A percentile compares a stretch with the other conserved stretches of the same genome.
Evolutionary conservation across 108 stramenopile genomes (phyloP).

Genomic region (Heterococcus sp.): DNA sequence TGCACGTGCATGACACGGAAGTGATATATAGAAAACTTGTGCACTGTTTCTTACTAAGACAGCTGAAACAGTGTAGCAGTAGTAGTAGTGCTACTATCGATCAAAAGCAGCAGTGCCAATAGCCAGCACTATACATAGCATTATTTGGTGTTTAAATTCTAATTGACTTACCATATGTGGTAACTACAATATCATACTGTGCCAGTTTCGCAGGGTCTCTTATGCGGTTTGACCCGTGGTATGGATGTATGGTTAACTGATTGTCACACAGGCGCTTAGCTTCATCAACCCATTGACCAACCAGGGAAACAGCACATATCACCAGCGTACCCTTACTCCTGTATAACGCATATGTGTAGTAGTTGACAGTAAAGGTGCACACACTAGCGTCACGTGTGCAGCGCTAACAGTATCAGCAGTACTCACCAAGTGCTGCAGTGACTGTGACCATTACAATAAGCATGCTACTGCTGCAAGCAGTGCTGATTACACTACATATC

Average conservation of each 20-base stretch:
- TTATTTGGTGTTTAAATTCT: neutral
- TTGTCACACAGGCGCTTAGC: constrained; percentile 14
- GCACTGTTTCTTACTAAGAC: neutral
- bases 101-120: neutral
- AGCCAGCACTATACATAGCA: neutral
- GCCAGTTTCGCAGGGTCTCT: constrained; percentile 8
- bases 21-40: neutral
- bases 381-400: neutral
- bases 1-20: neutral
- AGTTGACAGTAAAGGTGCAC: too few relatives aligned
- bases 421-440: too few relatives aligned
- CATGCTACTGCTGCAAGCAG: too few relatives aligned
- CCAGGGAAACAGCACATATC: constrained; percentile 9
- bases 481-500: too few relatives aligned
- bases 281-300: constrained; percentile 25
- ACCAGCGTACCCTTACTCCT: constrained; percentile 25
- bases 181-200: constrained; percentile 15
- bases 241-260: constrained; percentile 9
- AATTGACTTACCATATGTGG: constrained; percentile 18
- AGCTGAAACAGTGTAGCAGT: too few relatives aligned
- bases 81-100: neutral
- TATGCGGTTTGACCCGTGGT: constrained; percentile 10
- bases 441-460: too few relatives aligned
- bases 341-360: too few relatives aligned
- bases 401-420: neutral